Evolutionary conservation across 2,329 filamentous ascomycete species (phyloP), one percentile per base, ranked within the genome.

Genomic region (Sarocladiaceae sp.): DNA sequence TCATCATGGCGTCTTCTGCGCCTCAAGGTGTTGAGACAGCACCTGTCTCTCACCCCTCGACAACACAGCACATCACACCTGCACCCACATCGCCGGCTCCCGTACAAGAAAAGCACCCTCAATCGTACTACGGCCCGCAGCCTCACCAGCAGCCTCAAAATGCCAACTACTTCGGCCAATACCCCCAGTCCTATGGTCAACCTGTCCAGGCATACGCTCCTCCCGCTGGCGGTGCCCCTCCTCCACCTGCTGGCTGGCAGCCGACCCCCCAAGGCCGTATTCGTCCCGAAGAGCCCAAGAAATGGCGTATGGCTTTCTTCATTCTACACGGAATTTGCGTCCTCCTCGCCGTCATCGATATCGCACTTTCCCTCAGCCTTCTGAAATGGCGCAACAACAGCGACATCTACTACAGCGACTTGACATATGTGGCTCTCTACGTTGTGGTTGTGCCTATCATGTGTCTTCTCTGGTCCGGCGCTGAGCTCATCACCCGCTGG

Each of bases 401-500:
- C 22, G 29, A 37, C 15, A 15, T 18, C 18, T 48, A 23, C 44
- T 18, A 48, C 44, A 28, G 44, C 18, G 52, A 55, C 20, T 15
- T 58, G 15, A 33, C 55, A 18, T 52, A 44, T 23, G 37, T 59
- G 10, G 47, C 54, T 6, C 50, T 52, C 13, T 46, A 52, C 12
- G 26, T 57, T 4, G 55, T 59, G 48, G 31, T 54, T 39, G 22
- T 35, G 6, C 66, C 68, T 18, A 57, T 60, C 20, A 26, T 66
- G 1, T 64, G 68, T 10, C 36, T 72, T 6, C 2, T 72, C 36
- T 74, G 73, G 68, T 67, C 67, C 29, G 31, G 62, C 1, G 58
- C 66, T 26, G 73, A 77, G 40, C 56, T 73, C 46, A 58, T 74
- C 52, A 69, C 64, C 23, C 63, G 70, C 17, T 61, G 57, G 31